Evolutionary conservation across 2,329 filamentous ascomycete species (phyloP).

Genomic region (Fusarium denticulatum): DNA sequence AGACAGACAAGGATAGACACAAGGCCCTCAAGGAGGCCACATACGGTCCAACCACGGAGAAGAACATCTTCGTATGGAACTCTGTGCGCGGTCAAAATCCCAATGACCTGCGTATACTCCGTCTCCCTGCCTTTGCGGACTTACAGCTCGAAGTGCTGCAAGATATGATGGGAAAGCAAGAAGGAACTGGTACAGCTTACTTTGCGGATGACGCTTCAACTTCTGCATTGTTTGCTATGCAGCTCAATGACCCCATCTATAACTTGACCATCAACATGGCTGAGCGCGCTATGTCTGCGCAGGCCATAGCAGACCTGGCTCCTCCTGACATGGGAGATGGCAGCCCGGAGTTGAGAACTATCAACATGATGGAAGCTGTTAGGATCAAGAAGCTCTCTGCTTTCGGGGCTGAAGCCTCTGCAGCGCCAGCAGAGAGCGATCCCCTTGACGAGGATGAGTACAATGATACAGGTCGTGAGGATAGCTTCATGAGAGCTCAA

Average conservation of each 20-base stretch:
- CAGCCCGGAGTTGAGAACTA: neutral
- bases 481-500: neutral
- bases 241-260: constrained; percentile 1
- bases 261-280: neutral
- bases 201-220: neutral
- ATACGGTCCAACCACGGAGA: neutral
- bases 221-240: constrained; percentile 5
- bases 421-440: rapidly evolving
- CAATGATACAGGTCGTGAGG: rapidly evolving
- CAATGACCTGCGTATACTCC: neutral
- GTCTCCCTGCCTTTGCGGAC: neutral
- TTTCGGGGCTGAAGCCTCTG: rapidly evolving
- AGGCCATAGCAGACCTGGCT: neutral
- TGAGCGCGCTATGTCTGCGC: neutral
- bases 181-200: neutral
- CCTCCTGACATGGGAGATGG: neutral
- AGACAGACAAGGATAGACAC: neutral
- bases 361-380: neutral
- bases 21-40: neutral
- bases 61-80: neutral
- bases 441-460: neutral
- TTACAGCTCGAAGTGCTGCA: neutral
- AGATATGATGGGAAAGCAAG: neutral
- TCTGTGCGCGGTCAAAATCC: neutral
- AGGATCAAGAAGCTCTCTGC: neutral